Conservation (phyloP, 2,329 filamentous ascomycete species). For the Ophiognomonia clavigignenti-juglandacearum region DNA sequence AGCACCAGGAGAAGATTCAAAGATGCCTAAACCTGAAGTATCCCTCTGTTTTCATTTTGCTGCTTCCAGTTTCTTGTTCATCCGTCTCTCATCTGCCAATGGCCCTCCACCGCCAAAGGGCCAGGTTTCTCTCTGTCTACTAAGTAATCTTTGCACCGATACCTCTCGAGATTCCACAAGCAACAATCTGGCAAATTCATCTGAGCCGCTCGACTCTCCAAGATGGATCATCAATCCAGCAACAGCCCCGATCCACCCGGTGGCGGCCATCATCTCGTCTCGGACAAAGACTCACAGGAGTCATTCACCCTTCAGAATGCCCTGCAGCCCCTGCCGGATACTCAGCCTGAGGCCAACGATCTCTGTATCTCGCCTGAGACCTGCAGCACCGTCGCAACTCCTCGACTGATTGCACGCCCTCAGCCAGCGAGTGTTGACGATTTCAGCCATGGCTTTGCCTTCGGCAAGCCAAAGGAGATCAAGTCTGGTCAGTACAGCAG, state of each 20-base stretch:
- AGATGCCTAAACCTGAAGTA: neutral
- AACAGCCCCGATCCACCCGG: neutral
- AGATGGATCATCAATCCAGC: constrained; percentile 3
- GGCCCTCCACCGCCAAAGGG: neutral
- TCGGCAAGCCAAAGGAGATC: constrained; percentile 3
- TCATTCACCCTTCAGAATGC: neutral
- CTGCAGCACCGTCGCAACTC: neutral
- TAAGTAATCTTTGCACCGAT: neutral
- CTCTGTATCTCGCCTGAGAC: neutral
- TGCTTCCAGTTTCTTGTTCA: neutral
- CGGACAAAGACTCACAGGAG: neutral
- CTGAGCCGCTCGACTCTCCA: too few relatives aligned
- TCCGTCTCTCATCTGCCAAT: neutral
- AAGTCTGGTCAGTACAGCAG: constrained; percentile 8
- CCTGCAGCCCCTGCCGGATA: neutral
- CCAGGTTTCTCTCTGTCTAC: neutral
- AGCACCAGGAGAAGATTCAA: neutral
- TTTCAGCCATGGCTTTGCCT: constrained; percentile 7
- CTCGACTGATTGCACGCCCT: constrained; percentile 8
- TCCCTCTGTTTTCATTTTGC: neutral
- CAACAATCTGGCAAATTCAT: too few relatives aligned
- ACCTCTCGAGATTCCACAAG: neutral
- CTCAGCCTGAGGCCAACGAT: neutral
- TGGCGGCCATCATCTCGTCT: neutral
- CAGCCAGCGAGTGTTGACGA: constrained; percentile 1